Evolutionary conservation across 768 basidiomycete species (phyloP), one percentile per base, ranked within the genome.

Genomic region (Boletus reticuloceps): DNA sequence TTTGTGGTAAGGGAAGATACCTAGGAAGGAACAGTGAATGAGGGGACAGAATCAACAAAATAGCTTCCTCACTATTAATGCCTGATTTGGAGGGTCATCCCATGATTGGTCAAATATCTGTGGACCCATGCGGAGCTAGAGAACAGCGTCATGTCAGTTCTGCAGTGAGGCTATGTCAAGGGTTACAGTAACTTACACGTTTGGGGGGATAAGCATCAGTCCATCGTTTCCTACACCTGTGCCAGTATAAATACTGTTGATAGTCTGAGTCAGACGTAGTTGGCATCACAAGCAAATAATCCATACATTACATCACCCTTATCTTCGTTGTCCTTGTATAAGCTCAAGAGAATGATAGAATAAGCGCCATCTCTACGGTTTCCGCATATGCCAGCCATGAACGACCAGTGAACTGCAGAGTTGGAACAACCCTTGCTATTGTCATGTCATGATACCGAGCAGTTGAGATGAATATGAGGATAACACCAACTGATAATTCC

Each of bases 281-380:
- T 4, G 25, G 25, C 8, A 16, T 57, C 25, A 17, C 8, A 27
- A 22, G 19, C 11, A 44, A 46, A 45, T 31, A 14, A 9, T 45
- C 3, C 63, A 34, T 50, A 71, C 70, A 71, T 56, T 4, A 65
- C 45, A n/a, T 69, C 63, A 1, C 68, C 68, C 0, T 51, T 54
- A 37, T 69, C 68, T 39, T 65, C 54, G 22, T 69, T 42, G 36
- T 71, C 68, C n/a, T n/a, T n/a, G 51, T 71, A 69, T 9, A 7
- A 10, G 20, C n/a, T 5, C 3, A 68, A 67, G 20, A 69, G 4
- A 10, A 37, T 54, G 34, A 71, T 31, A 19, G 68, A 69, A 22
- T 17, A 61, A 1, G 25, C 49, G 10, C 70, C 68, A 0, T 52
- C 13, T 9, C 1, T 14, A 4, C 6, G 4, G 12, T 20, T 65